phyloP scores from a whole-genome alignment of 2,329 filamentous ascomycete species.

The Sporothrix dimorphospora region DNA sequence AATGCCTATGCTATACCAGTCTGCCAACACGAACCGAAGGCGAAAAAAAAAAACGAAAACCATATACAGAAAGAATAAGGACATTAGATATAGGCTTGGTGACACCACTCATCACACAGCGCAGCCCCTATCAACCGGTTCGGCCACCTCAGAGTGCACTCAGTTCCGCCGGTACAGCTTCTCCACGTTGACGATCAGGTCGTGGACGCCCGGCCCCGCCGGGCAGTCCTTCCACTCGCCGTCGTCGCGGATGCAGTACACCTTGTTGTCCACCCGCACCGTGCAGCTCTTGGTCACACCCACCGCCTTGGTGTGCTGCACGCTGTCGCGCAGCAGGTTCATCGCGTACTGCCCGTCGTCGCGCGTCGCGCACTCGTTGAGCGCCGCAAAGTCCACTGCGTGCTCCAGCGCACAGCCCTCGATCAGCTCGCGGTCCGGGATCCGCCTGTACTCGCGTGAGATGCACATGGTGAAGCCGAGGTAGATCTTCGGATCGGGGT shows the following conservation, averaged over 20 bases:
- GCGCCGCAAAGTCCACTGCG: slow-evolving; percentile 76
- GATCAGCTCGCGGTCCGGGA: slow-evolving; percentile 77
- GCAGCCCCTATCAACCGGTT: not conserved
- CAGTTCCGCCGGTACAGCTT: slow-evolving; percentile 57
- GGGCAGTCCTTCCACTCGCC: slow-evolving; percentile 81
- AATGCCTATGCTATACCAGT: not conserved
- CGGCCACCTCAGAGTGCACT: not conserved
- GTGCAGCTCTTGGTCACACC: slow-evolving; percentile 76
- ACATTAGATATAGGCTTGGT: not conserved
- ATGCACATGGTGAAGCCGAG: slow-evolving; percentile 95
- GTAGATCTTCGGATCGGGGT: slow-evolving; percentile 82
- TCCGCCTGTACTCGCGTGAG: slow-evolving; percentile 71
- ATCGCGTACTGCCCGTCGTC: slow-evolving; percentile 75
- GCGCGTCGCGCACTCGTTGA: slow-evolving; percentile 80
- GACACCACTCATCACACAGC: not conserved
- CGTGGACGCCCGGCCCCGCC: slow-evolving; percentile 66
- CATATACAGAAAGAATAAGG: not conserved
- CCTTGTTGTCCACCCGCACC: slow-evolving; percentile 73
- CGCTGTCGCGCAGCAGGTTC: slow-evolving; percentile 68
- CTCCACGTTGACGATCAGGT: slow-evolving; percentile 77
- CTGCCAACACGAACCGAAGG: not conserved
- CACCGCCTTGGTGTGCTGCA: slow-evolving; percentile 63
- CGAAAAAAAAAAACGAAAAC: not conserved
- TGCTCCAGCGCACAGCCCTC: slow-evolving; percentile 90
- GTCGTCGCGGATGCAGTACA: slow-evolving; percentile 82